Evolutionary conservation across 148 eudicot genomes (phyloP), one percentile per base, ranked within the genome.

Genomic region (Arbutus unedo): DNA sequence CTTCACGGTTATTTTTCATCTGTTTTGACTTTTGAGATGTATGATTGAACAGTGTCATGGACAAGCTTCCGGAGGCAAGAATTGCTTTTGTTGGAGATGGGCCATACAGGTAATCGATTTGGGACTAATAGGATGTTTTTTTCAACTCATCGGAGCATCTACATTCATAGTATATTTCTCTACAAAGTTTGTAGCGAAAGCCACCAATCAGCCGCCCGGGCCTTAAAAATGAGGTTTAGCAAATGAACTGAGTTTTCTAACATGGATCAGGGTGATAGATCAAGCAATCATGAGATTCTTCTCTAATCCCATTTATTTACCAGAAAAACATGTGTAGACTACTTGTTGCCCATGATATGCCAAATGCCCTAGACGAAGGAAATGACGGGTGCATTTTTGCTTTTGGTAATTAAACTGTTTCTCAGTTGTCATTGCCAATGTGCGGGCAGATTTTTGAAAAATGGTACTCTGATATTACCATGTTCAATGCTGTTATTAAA

Each of bases 21-120:
- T 54, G n/a, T 54, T 66, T 66, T 80, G 51, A 59, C 5, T 3
- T 41, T 76, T 68, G 71, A 21, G 55, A 55, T 64, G 75, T 59
- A 16, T 80, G 13, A 79, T 82, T 80, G 74, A 84, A 67, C 92
- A 95, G 98, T 71, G 95, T 95, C 78, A 92, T 95, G 98, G 98
- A 95, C 79, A 81, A 78, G 82, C 84, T 95, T 81, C 98, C 98
- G 8, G 96, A 91, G 81, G 96, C 93, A 60, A 89, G 98, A 82
- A 95, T 95, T 83, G 98, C 98, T 60, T 92, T 95, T 82, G 76
- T 95, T 57, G 98, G 98, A 43, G 98, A 95, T 86, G 98, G 98
- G 6, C 98, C 98, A 70, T 92, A 91, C 80, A 89, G 98, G 98
- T 93, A 79, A 89, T 83, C 14, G 64, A 3, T 41, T 41, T 16